Percentiles rank a stretch among this genome's conserved stretches.
Evolutionary conservation across 31 red algal species (phyloP).

Genomic region (Odonthalia washingtoniensis): DNA sequence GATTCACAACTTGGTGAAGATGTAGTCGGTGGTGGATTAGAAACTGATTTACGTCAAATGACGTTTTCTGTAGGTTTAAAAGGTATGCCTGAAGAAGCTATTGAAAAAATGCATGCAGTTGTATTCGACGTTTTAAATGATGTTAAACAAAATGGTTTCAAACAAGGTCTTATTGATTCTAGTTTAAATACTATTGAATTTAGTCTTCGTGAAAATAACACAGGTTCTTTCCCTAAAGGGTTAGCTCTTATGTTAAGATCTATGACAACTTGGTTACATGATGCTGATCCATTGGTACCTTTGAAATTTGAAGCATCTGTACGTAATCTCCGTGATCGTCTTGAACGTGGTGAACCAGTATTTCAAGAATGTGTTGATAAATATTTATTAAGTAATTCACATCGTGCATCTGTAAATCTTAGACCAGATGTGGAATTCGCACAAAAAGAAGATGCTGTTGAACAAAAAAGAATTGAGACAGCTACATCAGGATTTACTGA

Average conservation of each 20-base stretch:
- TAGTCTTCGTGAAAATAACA: conserved; percentile 94
- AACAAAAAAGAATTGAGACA: conserved; percentile 69
- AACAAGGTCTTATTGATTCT: conserved; percentile 80
- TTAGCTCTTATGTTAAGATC: conserved; percentile 91
- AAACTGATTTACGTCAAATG: conserved; percentile 91
- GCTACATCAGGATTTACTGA: conserved; percentile 57
- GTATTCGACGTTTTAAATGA: conserved; percentile 75
- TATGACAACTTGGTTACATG: conserved; percentile 97
- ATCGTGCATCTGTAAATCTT: conserved; percentile 79
- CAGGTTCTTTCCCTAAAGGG: conserved; percentile 95
- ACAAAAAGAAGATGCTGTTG: conserved; percentile 71
- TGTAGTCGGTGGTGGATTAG: conserved; percentile 89
- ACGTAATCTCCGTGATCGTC: conserved; percentile 46
- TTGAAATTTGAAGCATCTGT: conserved; percentile 92
- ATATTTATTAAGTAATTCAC: conserved; percentile 84
- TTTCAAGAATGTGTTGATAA: conserved; percentile 80
- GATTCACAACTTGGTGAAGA: conserved; percentile 95
- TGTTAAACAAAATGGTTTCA: conserved; percentile 80
- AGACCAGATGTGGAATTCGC: conserved; percentile 79
- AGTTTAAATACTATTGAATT: conserved; percentile 99
- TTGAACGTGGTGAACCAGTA: conserved; percentile 69
- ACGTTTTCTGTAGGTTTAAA: conserved; percentile 94
- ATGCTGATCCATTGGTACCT: conserved; percentile 81
- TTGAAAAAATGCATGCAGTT: conserved; percentile 75
- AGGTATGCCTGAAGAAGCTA: conserved; percentile 77